Percentiles rank a stretch among this genome's conserved stretches.
These are phyloP conservation scores for Lentinula guzmanii DNA, from an alignment of 768 basidiomycete species.

Conservation along the genomic window DNA sequence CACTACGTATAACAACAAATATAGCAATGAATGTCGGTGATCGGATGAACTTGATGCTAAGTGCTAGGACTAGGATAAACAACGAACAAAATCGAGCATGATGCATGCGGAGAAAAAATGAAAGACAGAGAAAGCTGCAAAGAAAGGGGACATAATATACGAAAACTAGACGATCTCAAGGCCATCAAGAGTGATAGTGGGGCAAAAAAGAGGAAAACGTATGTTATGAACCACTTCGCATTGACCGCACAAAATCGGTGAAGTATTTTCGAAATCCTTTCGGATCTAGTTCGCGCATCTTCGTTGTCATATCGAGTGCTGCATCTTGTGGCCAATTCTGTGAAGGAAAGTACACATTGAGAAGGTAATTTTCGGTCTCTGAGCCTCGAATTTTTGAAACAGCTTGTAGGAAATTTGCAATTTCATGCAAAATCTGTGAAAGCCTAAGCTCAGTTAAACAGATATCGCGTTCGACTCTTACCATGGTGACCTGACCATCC, in stretches of 20 bases:
- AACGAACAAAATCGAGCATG: not conserved
- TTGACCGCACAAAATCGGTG: constrained; percentile 74
- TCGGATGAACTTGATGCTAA: not conserved
- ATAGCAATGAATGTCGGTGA: not conserved
- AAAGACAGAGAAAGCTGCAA: not conserved
- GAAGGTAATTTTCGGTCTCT: constrained; percentile 80
- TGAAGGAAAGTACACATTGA: constrained; percentile 76
- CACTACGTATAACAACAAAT: not conserved
- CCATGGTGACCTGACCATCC: constrained; percentile 81
- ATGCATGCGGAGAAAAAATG: constrained; percentile 2
- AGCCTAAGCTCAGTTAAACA: not conserved
- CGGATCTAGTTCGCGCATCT: constrained; percentile 66
- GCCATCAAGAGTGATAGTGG: not conserved
- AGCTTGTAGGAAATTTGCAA: constrained; percentile 77
- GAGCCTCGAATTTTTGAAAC: constrained; percentile 71
- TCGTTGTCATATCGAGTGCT: constrained; percentile 71
- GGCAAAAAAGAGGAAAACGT: not conserved
- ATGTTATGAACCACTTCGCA: constrained; percentile 51
- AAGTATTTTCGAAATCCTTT: constrained; percentile 85
- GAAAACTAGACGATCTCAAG: not conserved
- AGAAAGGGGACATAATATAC: not conserved
- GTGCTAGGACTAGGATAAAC: not conserved
- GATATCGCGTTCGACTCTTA: constrained; percentile 30
- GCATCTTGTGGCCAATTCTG: constrained; percentile 81
- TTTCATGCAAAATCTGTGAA: constrained; percentile 79